Evolutionary conservation across 179 eudicot genomes (phyloP).

Genomic region (Patellifolia procumbens): DNA sequence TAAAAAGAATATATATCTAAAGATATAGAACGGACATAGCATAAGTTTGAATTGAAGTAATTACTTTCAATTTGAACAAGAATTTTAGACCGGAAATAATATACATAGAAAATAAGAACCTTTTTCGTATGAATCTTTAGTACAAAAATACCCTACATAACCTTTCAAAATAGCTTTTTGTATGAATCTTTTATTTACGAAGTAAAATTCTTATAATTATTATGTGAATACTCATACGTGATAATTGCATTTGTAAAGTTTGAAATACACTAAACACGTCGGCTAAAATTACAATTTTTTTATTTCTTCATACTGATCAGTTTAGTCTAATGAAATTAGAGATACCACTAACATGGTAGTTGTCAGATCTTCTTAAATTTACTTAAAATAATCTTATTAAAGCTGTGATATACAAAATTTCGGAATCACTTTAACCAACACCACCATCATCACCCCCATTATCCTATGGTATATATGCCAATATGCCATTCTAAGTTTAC

Average conservation of each 20-base stretch:
- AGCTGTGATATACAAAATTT: not conserved
- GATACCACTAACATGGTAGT: not conserved
- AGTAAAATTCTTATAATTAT: too few species aligned
- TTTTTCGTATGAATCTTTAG: too few species aligned
- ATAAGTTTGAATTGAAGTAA: not conserved
- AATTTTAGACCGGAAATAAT: not conserved
- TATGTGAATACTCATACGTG: too few species aligned
- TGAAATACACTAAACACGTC: too few species aligned
- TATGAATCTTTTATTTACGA: too few species aligned
- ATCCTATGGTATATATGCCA: too few species aligned
- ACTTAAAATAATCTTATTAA: not conserved
- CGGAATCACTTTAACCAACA: not conserved
- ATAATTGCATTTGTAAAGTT: too few species aligned
- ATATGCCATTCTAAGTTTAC: not conserved
- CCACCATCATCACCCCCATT: not conserved
- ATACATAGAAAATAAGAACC: not conserved
- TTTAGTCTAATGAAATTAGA: not conserved
- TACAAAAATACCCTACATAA: too few species aligned
- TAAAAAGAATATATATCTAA: not conserved
- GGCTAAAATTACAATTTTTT: too few species aligned
- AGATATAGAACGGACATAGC: not conserved
- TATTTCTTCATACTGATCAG: not conserved
- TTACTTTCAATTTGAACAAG: not conserved
- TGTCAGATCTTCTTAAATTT: not conserved
- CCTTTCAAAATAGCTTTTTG: too few species aligned